These are phyloP conservation scores for Cercophora sp. DNA, from an alignment of 495 filamentous ascomycete genomes.

Conservation along the genomic window DNA sequence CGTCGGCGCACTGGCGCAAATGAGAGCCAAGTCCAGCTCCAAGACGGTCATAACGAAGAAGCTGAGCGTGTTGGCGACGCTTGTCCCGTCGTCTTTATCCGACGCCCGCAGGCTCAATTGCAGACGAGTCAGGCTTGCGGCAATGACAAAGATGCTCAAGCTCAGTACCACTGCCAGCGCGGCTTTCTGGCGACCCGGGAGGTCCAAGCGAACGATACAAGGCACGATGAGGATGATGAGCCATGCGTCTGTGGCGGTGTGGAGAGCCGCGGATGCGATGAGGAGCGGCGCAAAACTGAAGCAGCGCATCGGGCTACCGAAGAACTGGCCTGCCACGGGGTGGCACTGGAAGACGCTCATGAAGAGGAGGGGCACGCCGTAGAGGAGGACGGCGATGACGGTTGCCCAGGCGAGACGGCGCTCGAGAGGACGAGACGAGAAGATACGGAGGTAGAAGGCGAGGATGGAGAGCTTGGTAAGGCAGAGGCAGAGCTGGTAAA, in stretches of 20 bases:
- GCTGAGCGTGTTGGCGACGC: conserved; percentile 18
- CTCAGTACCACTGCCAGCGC: conserved; percentile 32
- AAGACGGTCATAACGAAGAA: conserved; percentile 34
- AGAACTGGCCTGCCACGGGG: conserved; percentile 26
- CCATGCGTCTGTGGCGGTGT: conserved; percentile 35
- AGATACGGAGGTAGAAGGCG: conserved; percentile 39
- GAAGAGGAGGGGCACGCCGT: conserved; percentile 32
- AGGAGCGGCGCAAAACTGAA: conserved; percentile 32
- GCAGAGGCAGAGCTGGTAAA: conserved; percentile 36
- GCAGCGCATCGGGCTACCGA: conserved; percentile 27
- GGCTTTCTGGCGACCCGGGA: conserved; percentile 30
- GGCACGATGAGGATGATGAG: conserved; percentile 34
- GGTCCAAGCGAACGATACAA: conserved; percentile 30
- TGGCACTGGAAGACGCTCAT: conserved; percentile 39
- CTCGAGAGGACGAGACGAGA: conserved; percentile 26
- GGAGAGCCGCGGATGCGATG: conserved; percentile 29
- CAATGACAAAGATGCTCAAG: conserved; percentile 35
- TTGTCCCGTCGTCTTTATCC: conserved; percentile 12
- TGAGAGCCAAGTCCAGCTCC: conserved; percentile 30
- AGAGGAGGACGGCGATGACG: conserved; percentile 26
- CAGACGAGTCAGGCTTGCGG: conserved; percentile 30
- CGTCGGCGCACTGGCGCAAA: conserved; percentile 32
- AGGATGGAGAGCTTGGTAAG: conserved; percentile 39
- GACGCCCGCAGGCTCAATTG: conserved; percentile 18
- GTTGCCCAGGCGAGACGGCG: conserved; percentile 30